phyloP scores from a whole-genome alignment of 768 basidiomycete genomes.

The Pulveroboletus ravenelii region DNA sequence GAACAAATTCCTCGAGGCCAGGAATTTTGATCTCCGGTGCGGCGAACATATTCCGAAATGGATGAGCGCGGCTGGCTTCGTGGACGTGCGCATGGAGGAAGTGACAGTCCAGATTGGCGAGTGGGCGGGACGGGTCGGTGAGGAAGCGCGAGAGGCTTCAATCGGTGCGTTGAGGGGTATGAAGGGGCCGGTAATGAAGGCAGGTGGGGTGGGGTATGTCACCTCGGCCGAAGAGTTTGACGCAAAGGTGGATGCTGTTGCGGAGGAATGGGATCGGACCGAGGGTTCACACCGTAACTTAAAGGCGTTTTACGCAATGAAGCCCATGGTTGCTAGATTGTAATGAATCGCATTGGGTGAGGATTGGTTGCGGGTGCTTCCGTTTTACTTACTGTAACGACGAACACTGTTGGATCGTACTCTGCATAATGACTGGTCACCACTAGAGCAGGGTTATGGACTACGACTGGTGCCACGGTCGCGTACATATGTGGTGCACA shows the following conservation, averaged over 20 bases:
- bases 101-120: constrained; percentile 11
- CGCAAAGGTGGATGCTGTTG: constrained; percentile 10
- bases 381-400: too few species aligned
- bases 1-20: constrained; percentile 6
- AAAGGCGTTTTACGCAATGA: constrained; percentile 6
- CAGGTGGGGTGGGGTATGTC: constrained; percentile 20
- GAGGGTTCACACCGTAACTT: constrained; percentile 6
- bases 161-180: constrained; percentile 19
- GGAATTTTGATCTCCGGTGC: constrained; percentile 9
- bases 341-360: not conserved
- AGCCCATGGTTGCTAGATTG: not conserved
- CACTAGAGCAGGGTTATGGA: too few species aligned
- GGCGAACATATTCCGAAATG: constrained; percentile 8
- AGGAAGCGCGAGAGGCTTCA: constrained; percentile 15
- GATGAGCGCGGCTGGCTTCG: constrained; percentile 1
- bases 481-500: too few species aligned
- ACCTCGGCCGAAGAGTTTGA: constrained; percentile 17
- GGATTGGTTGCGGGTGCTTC: too few species aligned
- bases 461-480: too few species aligned
- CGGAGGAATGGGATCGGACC: constrained; percentile 18
- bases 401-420: too few species aligned
- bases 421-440: too few species aligned
- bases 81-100: constrained; percentile 9
- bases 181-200: constrained; percentile 20
- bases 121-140: constrained; percentile 18